Evolutionary conservation across 2,329 filamentous ascomycete genomes (phyloP), one percentile per base, ranked within the genome.

Genomic region (Meredithiella fracta): DNA sequence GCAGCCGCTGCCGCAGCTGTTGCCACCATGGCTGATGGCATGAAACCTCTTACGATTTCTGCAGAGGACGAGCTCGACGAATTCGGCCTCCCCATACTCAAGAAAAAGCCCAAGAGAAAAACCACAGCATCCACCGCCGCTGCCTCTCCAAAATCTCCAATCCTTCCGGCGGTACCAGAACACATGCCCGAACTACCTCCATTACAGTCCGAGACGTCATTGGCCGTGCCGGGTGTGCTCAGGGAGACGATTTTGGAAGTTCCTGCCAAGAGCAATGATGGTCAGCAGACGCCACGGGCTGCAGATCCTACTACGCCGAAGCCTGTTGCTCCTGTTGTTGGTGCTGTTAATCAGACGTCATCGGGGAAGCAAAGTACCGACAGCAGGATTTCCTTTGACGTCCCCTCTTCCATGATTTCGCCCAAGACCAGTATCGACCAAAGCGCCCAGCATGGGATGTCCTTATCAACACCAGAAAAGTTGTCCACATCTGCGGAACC

Each of bases 31-130:
- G 44, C 57, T 26, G 57, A 59, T 17, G 57, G 56, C 15, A 59
- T 56, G 57, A 59, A 59, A 53, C 57, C 57, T 15, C 38, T 59
- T 22, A 42, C 57, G 22, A 59, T 59, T 25, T 51, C 57, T 4
- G 54, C 57, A 34, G 57, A 59, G 26, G 57, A 59, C 52, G 78
- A 83, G 63, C 69, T 80, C 58, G 83, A 87, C 66, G 83, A 87
- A 61, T 87, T 86, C 65, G 83, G 83, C 53, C 69, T 87, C 60
- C 82, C 82, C 17, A 75, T 83, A 60, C 58, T 53, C 56, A 61
- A 47, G n/a, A n/a, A n/a, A 55, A 49, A 49, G 22, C n/a, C 23
- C 44, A 49, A 49, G 11, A 49, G 22, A 25, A 49, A 49, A 25
- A n/a, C 3, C 5, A 15, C 23, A 2, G 44, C 25, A 2, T 51